Base-by-base conservation (phyloP, 2,329 filamentous ascomycete species). In the Chaetomiaceae sp. region DNA sequence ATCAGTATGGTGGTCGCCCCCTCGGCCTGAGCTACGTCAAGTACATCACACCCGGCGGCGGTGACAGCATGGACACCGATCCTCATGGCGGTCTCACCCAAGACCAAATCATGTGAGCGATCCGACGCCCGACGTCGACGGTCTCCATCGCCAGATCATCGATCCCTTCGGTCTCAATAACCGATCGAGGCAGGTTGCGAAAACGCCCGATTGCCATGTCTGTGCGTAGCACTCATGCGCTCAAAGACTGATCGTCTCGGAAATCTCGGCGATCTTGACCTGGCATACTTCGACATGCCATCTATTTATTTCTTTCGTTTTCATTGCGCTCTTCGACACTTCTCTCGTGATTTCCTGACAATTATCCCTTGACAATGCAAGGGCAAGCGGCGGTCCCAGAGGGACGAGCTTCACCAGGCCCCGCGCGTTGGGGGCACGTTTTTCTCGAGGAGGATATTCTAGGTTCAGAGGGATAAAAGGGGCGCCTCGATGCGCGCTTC, bases 1-100 rank as follows among this genome's bases (percentile, higher is more conserved):
- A 99, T 69, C 89, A 96, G 69, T 99, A 99, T 65, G 94, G 94
- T 61, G 91, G 91, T 51, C 90, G 94, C 61, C 94, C 94, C 64
- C 84, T 99, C 56, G 90, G 91, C 53, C 79, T 99, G 65, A 92
- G 86, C 69, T 97, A 89, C 66, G 92, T 96, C 75, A 95, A 94
- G 72, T 97, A 97, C 72, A 76, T 89, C 60, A 92, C 81, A 48
- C 79, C 82, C 36, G 77, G 77, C 45, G 73, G 73, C 40, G 73
- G 73, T 58, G 86, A 91, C 59, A 80, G 77, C 62, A 96, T 96
- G 90, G 91, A 96, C 61, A 89, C 85, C 30, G 84, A 90, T 58
- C 82, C 88, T 59, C 79, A 81, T 51, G 82, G 78, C 46, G 87
- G 86, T 56, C 73, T 95, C 67, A 95, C 90, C n/a, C 94, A 97